phyloP scores from a whole-genome alignment of 495 filamentous ascomycete genomes.

The Annulohypoxylon nitens region DNA sequence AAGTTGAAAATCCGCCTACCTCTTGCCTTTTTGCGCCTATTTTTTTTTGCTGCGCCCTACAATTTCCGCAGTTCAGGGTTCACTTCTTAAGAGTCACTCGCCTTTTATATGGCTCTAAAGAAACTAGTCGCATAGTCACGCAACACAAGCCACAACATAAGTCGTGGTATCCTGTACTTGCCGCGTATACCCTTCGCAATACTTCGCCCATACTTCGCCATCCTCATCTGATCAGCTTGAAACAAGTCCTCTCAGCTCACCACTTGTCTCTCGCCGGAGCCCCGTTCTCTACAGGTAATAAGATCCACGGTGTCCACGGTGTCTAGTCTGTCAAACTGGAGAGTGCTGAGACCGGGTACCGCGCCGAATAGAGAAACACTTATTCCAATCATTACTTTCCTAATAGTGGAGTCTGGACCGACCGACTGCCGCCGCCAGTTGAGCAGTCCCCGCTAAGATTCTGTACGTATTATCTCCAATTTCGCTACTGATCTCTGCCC shows the following conservation, averaged over 20 bases:
- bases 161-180: conserved; percentile 5
- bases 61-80: conserved; percentile 9
- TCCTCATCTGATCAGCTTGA: conserved; percentile 1
- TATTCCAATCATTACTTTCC: conserved; percentile 13
- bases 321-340: conserved; percentile 6
- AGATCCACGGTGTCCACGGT: conserved; percentile 1
- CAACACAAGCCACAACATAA: conserved; percentile 8
- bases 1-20: not conserved
- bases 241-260: not conserved
- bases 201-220: conserved; percentile 10
- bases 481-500: conserved; percentile 7
- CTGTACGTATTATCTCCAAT: conserved; percentile 26
- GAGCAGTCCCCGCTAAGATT: conserved; percentile 14
- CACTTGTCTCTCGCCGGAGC: conserved; percentile 20
- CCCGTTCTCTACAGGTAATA: conserved; percentile 23
- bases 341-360: conserved; percentile 23
- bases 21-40: no score
- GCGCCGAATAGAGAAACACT: conserved; percentile 23
- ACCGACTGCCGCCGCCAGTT: conserved; percentile 32
- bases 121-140: conserved; percentile 13
- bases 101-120: not conserved
- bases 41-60: conserved; percentile 23
- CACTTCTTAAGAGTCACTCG: not conserved
- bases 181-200: conserved; percentile 8
- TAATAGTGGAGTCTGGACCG: conserved; percentile 34